A percentile compares a stretch with the other conserved stretches of the same genome.
Conservation (phyloP, 179 eudicot species). For the Silene noctiflora region DNA sequence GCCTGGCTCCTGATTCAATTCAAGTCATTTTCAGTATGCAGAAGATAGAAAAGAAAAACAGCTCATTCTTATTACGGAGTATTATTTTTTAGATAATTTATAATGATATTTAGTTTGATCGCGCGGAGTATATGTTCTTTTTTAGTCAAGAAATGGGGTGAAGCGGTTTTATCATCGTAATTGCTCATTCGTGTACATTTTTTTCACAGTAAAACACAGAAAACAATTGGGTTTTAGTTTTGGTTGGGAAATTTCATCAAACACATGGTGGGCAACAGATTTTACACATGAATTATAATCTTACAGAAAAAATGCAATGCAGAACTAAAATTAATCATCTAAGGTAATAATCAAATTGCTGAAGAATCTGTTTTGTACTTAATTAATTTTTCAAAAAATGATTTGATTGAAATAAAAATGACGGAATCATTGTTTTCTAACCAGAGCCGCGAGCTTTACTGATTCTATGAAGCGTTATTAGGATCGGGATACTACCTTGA, state of each 20-base stretch:
- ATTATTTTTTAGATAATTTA: too few relatives aligned
- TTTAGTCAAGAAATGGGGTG: too few relatives aligned
- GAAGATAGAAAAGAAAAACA: neutral
- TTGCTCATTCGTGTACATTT: too few relatives aligned
- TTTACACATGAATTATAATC: neutral
- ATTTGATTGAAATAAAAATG: neutral
- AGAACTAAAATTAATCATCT: neutral
- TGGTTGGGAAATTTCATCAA: constrained; percentile 1
- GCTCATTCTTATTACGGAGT: neutral
- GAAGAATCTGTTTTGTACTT: neutral
- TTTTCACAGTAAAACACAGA: too few relatives aligned
- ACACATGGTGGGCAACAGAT: neutral
- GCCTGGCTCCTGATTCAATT: neutral
- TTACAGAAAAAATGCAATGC: neutral
- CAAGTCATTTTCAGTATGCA: neutral
- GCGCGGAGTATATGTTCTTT: too few relatives aligned
- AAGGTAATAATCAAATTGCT: neutral
- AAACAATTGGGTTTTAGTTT: neutral
- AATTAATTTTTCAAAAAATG: neutral
- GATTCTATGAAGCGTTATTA: too few relatives aligned
- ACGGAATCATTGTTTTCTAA: neutral
- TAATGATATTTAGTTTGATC: neutral
- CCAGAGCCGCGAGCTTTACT: neutral
- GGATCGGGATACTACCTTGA: too few relatives aligned
- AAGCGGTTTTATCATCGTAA: too few relatives aligned